Evolutionary conservation across 768 basidiomycete species (phyloP).

Genomic region (Neoboletus magnificus): DNA sequence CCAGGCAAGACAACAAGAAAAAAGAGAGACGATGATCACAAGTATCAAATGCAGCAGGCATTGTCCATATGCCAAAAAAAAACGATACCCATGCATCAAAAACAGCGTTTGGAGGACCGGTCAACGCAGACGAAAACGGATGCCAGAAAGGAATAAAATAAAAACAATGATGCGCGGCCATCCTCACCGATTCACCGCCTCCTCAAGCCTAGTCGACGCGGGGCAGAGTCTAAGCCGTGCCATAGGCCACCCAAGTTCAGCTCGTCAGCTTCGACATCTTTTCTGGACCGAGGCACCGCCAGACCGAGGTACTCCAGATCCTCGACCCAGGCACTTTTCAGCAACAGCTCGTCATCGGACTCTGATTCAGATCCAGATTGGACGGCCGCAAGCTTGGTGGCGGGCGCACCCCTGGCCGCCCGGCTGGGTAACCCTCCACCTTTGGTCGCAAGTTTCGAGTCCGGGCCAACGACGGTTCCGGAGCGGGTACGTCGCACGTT

Average conservation of each 20-base stretch:
- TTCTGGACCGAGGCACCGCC: neutral
- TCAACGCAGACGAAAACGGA: neutral
- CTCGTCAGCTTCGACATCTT: slow-evolving; percentile 21
- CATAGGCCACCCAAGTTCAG: slow-evolving; percentile 24
- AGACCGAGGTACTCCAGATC: slow-evolving; percentile 22
- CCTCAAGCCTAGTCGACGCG: slow-evolving; percentile 8
- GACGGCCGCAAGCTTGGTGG: neutral
- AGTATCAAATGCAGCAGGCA: neutral
- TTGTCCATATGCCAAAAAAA: slow-evolving; percentile 6
- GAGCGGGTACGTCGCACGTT: slow-evolving; percentile 44
- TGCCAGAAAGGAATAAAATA: neutral
- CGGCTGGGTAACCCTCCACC: neutral
- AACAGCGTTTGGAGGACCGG: neutral
- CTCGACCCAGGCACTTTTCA: slow-evolving; percentile 21
- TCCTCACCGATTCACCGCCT: slow-evolving; percentile 5
- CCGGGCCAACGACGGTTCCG: slow-evolving; percentile 42
- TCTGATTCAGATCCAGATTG: slow-evolving; percentile 11
- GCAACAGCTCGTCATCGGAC: slow-evolving; percentile 25
- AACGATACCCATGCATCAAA: slow-evolving; percentile 2
- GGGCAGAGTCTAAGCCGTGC: slow-evolving; percentile 6
- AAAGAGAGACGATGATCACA: neutral
- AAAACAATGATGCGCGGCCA: neutral
- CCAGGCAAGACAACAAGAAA: neutral
- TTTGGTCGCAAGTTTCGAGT: slow-evolving; percentile 22
- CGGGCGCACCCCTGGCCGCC: neutral